These are phyloP conservation scores for Blastocystis sp. DNA, from an alignment of 352 stramenopile species.

Conservation along the genomic window DNA sequence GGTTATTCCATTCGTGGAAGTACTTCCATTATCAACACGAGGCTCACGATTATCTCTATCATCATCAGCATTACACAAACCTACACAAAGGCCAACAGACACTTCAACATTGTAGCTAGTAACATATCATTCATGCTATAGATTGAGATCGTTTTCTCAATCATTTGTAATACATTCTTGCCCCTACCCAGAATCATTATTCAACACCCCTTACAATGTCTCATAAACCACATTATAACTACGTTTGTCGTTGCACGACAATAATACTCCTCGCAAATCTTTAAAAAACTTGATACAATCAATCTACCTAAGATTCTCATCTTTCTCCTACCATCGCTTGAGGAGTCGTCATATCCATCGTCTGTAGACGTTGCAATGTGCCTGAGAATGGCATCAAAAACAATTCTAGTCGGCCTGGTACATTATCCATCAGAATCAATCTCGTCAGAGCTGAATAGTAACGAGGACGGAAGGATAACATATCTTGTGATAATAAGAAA, in stretches of 20 bases:
- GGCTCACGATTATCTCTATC: constrained; percentile 13
- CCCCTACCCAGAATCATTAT: no score
- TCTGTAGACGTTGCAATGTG: background rate
- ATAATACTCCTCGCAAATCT: constrained; percentile 33
- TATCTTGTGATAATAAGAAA: background rate
- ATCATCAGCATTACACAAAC: background rate
- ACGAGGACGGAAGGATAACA: background rate
- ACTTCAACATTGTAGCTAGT: constrained; percentile 7
- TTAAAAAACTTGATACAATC: constrained; percentile 43
- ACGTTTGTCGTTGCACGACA: background rate
- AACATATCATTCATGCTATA: background rate
- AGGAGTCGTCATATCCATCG: background rate
- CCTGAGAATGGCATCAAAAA: constrained; percentile 41
- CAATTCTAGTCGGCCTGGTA: constrained; percentile 34
- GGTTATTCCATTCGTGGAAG: constrained; percentile 45
- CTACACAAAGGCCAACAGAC: constrained; percentile 48
- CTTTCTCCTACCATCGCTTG: background rate
- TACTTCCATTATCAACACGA: constrained; percentile 37
- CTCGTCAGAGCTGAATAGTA: constrained; percentile 47
- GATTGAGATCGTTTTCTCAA: background rate
- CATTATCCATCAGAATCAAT: constrained; percentile 59
- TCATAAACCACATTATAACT: constrained; percentile 46
- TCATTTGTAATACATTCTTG: background rate
- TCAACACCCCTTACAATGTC: constrained; percentile 33
- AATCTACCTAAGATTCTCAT: background rate